phyloP scores from a whole-genome alignment of 257 asterid genomes.

The Penstemon davidsonii region DNA sequence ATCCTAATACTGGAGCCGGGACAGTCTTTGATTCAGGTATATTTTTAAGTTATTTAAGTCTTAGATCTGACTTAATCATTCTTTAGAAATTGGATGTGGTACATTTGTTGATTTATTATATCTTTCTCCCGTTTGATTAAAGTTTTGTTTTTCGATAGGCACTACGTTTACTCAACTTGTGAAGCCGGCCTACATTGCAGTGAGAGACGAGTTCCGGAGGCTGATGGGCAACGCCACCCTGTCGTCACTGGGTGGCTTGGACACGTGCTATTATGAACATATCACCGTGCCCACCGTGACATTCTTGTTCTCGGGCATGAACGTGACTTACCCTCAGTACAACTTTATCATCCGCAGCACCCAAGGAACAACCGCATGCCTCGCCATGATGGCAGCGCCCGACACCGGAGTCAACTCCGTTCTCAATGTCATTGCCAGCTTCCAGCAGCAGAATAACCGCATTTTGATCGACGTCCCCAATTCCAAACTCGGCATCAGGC shows the following conservation, averaged over 20 bases:
- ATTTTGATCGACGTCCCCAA: conserved; percentile 67
- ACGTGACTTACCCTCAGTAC: conserved; percentile 55
- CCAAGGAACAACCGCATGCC: conserved; percentile 63
- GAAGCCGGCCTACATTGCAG: conserved; percentile 54
- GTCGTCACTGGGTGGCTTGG: conserved; percentile 64
- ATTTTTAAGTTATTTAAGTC: background rate
- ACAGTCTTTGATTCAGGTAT: conserved; percentile 77
- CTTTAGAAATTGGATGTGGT: no score
- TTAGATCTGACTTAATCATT: no score
- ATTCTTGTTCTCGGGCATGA: conserved; percentile 54
- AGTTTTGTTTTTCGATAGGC: conserved; percentile 26
- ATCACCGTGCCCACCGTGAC: conserved; percentile 46
- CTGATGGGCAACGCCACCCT: conserved; percentile 52
- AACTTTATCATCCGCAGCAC: conserved; percentile 62
- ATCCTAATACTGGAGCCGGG: conserved; percentile 76
- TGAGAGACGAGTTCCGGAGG: conserved; percentile 59
- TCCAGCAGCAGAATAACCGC: conserved; percentile 90
- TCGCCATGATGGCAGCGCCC: conserved; percentile 86
- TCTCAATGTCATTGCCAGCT: conserved; percentile 75
- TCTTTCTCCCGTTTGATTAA: no score
- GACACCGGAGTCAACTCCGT: conserved; percentile 65
- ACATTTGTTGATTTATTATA: no score
- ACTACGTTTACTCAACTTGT: conserved; percentile 57
- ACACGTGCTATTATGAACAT: conserved; percentile 62
- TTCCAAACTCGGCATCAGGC: conserved; percentile 66